Percentiles rank a stretch among this genome's conserved stretches.
Evolutionary conservation across 495 filamentous ascomycete genomes (phyloP).

Genomic region (Glarea lozoyensis): DNA sequence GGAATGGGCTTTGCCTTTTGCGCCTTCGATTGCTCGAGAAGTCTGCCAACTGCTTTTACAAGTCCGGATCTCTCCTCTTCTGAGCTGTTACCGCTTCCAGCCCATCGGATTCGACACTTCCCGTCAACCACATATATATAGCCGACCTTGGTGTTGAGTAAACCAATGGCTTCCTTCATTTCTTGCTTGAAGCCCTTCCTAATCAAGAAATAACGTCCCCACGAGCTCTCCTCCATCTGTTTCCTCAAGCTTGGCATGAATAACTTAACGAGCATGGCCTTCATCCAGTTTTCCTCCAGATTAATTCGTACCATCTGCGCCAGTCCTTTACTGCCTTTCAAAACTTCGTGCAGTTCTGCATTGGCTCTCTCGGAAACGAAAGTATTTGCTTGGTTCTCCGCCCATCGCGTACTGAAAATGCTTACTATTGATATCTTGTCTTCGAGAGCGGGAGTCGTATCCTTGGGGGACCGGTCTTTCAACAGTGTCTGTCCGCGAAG

Average conservation of each 20-base stretch:
- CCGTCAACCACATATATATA: constrained; percentile 90
- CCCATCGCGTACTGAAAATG: constrained; percentile 78
- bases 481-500: constrained; percentile 67
- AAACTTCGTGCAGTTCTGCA: constrained; percentile 47
- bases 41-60: constrained; percentile 54
- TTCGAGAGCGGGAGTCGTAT: constrained; percentile 65
- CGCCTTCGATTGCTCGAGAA: constrained; percentile 50
- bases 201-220: constrained; percentile 77
- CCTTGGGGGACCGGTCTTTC: constrained; percentile 28
- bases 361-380: constrained; percentile 60
- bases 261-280: constrained; percentile 60
- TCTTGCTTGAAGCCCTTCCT: constrained; percentile 62
- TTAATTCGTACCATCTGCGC: constrained; percentile 80
- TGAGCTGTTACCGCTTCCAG: constrained; percentile 71
- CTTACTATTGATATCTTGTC: constrained; percentile 70
- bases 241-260: constrained; percentile 56
- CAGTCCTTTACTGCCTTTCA: constrained; percentile 34
- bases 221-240: constrained; percentile 47
- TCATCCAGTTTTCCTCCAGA: constrained; percentile 70
- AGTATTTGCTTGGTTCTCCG: constrained; percentile 63
- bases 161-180: constrained; percentile 67
- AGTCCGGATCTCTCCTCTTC: constrained; percentile 62
- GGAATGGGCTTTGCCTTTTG: background rate
- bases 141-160: constrained; percentile 82
- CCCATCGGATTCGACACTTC: constrained; percentile 87